These are phyloP conservation scores for Pleurotus citrinopileatus DNA, from an alignment of 768 basidiomycete species.

Conservation along the genomic window DNA sequence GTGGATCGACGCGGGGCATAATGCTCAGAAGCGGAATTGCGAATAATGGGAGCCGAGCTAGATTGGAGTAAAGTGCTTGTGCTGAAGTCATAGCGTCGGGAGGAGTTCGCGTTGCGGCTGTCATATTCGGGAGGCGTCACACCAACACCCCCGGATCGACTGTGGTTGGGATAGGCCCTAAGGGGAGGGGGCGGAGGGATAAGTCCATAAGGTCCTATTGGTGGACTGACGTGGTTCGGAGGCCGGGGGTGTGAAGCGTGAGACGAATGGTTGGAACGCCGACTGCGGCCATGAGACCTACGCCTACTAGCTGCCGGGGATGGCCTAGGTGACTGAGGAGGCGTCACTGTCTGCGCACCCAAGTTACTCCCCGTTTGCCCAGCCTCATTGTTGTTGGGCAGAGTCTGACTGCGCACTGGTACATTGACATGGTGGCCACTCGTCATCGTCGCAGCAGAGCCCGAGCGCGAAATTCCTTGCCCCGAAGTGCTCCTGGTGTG, in stretches of 20 bases:
- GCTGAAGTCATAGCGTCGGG: background rate
- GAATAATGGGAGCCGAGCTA: background rate
- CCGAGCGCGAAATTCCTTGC: constrained; percentile 1
- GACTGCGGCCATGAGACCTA: too few relatives aligned
- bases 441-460: background rate
- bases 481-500: background rate
- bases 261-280: background rate
- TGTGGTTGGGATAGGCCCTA: background rate
- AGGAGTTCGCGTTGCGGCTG: background rate
- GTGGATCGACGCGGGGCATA: background rate
- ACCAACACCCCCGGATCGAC: background rate
- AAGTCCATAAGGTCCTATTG: background rate
- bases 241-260: background rate
- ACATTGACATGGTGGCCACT: background rate
- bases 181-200: background rate
- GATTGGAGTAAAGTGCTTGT: background rate
- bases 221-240: background rate
- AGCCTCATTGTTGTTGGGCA: background rate
- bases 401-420: background rate
- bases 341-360: background rate
- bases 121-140: background rate
- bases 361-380: background rate
- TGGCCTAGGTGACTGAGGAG: background rate
- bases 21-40: too few relatives aligned
- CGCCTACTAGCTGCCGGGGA: too few relatives aligned